These are phyloP conservation scores for Vanderwaltozyma polyspora DNA, from an alignment of 805 yeast genomes.

Conservation along the genomic window DNA sequence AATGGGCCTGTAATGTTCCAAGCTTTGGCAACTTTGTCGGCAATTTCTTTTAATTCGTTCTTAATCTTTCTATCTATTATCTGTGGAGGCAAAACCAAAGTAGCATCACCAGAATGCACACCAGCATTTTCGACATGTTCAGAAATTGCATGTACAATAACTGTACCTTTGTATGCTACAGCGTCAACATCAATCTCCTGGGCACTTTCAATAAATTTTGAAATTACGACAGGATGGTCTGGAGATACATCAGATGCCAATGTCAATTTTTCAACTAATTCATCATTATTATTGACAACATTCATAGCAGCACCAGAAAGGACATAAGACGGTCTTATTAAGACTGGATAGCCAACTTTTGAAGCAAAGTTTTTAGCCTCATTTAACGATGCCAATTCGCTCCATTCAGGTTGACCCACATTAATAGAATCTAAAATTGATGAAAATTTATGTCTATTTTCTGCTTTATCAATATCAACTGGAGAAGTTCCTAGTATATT, in stretches of 20 bases:
- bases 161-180: constrained; percentile 81
- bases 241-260: constrained; percentile 88
- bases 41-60: constrained; percentile 70
- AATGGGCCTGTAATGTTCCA: constrained; percentile 96
- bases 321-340: constrained; percentile 95
- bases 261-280: constrained; percentile 69
- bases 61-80: constrained; percentile 53
- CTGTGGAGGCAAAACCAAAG: constrained; percentile 89
- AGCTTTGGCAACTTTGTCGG: constrained; percentile 87
- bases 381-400: constrained; percentile 75
- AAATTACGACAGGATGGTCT: constrained; percentile 95
- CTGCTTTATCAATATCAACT: constrained; percentile 90
- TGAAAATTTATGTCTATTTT: constrained; percentile 96
- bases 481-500: constrained; percentile 90
- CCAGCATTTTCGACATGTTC: constrained; percentile 99
- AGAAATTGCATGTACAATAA: constrained; percentile 88
- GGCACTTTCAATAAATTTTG: constrained; percentile 92
- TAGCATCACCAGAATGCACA: constrained; percentile 99
- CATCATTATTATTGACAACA: constrained; percentile 68
- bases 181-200: constrained; percentile 96
- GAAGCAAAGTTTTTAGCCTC: constrained; percentile 82
- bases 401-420: constrained; percentile 97
- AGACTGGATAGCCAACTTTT: constrained; percentile 85
- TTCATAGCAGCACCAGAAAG: constrained; percentile 98
- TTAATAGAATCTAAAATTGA: constrained; percentile 84